Percentiles rank a stretch among this genome's conserved stretches.
Evolutionary conservation across 805 yeast genomes (phyloP).

Genomic region (Lipomyces anomalus): DNA sequence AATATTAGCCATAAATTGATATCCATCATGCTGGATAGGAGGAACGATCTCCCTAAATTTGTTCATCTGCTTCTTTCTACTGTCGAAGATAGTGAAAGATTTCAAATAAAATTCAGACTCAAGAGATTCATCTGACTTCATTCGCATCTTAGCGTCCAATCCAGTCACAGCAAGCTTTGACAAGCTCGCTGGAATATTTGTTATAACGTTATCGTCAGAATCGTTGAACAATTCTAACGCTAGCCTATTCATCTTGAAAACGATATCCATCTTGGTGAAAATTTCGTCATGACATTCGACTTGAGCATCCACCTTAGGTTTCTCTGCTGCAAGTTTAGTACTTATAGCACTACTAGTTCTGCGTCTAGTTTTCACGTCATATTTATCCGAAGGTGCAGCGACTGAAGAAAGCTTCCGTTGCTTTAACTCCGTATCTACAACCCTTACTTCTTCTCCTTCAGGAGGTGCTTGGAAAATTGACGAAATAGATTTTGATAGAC

Average conservation of each 20-base stretch:
- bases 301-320: background rate
- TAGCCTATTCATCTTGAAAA: slow-evolving; percentile 19
- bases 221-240: slow-evolving; percentile 27
- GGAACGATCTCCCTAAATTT: slow-evolving; percentile 80
- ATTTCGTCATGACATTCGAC: slow-evolving; percentile 1
- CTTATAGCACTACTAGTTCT: background rate
- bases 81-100: slow-evolving; percentile 74
- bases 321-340: background rate
- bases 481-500: slow-evolving; percentile 22
- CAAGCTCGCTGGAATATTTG: slow-evolving; percentile 32
- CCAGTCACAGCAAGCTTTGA: slow-evolving; percentile 59
- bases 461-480: slow-evolving; percentile 19
- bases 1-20: slow-evolving; percentile 65
- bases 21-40: slow-evolving; percentile 49
- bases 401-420: background rate
- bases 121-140: slow-evolving; percentile 51
- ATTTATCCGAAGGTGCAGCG: background rate
- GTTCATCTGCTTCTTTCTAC: slow-evolving; percentile 55
- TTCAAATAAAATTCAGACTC: slow-evolving; percentile 57
- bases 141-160: slow-evolving; percentile 45
- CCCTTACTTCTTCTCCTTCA: slow-evolving; percentile 13
- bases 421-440: slow-evolving; percentile 10
- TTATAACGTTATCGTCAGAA: slow-evolving; percentile 24
- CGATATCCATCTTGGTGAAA: slow-evolving; percentile 26
- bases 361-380: background rate